phyloP scores from a whole-genome alignment of 1,284 basidiomycete species.

The Ganoderma boninense region DNA sequence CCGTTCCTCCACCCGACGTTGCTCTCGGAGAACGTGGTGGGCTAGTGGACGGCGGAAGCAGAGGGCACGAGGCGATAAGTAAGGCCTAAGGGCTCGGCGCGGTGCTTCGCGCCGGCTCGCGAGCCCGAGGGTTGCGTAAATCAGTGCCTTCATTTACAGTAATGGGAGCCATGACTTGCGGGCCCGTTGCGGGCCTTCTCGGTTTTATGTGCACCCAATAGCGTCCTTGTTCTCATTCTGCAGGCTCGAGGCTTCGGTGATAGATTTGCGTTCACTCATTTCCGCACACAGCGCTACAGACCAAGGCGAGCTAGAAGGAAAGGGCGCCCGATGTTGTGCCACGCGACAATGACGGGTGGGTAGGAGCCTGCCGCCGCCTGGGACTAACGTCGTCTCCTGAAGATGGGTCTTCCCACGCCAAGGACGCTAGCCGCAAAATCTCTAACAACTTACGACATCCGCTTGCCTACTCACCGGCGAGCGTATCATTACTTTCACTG shows the following conservation, averaged over 20 bases:
- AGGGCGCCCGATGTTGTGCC: no score
- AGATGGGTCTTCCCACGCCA: no score
- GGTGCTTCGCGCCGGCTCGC: background rate
- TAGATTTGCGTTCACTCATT: background rate
- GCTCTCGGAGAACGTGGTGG: background rate
- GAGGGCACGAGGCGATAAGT: no score
- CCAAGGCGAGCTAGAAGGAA: background rate
- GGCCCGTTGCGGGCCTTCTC: background rate
- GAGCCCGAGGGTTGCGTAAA: background rate
- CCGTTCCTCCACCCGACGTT: background rate
- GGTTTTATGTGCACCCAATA: background rate
- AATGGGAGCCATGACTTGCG: no score
- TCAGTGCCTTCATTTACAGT: constrained; percentile 2
- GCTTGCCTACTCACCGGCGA: background rate
- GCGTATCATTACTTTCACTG: background rate
- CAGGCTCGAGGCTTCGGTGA: background rate
- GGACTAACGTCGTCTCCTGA: no score
- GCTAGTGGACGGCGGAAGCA: background rate
- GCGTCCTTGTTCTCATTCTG: background rate
- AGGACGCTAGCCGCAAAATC: no score
- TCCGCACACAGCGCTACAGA: background rate
- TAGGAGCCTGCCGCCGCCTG: no score
- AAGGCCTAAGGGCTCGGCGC: background rate
- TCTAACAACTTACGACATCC: no score
- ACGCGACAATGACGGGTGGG: no score